Percentiles rank a stretch among this genome's conserved stretches.
phyloP scores from a whole-genome alignment of 192 early-diverging fungal species.

The Linnemannia schmuckeri region DNA sequence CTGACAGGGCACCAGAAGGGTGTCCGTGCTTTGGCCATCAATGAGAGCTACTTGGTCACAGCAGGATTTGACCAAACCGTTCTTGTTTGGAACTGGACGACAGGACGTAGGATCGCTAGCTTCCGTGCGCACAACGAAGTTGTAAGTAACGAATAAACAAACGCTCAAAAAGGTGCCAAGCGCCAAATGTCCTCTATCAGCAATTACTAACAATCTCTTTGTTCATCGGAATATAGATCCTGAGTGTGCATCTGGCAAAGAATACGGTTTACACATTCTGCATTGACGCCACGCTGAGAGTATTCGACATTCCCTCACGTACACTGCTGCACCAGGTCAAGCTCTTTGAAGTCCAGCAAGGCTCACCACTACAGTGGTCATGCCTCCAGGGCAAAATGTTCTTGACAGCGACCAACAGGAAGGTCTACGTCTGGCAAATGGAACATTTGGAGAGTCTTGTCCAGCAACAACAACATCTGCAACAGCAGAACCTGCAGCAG shows the following conservation, averaged over 20 bases:
- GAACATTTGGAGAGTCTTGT: constrained; percentile 39
- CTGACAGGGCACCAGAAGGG: constrained; percentile 51
- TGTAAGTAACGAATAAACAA: constrained; percentile 14
- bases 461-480: constrained; percentile 9
- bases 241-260: constrained; percentile 28
- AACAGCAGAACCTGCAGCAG: constrained; percentile 4
- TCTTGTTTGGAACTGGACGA: constrained; percentile 44
- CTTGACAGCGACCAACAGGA: constrained; percentile 43
- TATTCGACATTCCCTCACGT: constrained; percentile 44
- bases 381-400: constrained; percentile 33
- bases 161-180: too few relatives aligned
- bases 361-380: constrained; percentile 40
- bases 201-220: background rate
- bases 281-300: constrained; percentile 43
- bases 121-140: constrained; percentile 52
- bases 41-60: constrained; percentile 39
- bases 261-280: constrained; percentile 42
- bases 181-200: background rate
- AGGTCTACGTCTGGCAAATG: constrained; percentile 49
- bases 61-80: constrained; percentile 48
- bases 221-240: constrained; percentile 19
- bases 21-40: constrained; percentile 42
- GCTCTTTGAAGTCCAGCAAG: constrained; percentile 35
- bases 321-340: constrained; percentile 44
- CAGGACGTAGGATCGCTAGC: constrained; percentile 39